Percentiles rank a stretch among this genome's conserved stretches.
These are phyloP conservation scores for Schizothecium vesticola DNA, from an alignment of 495 filamentous ascomycete genomes.

Conservation along the genomic window DNA sequence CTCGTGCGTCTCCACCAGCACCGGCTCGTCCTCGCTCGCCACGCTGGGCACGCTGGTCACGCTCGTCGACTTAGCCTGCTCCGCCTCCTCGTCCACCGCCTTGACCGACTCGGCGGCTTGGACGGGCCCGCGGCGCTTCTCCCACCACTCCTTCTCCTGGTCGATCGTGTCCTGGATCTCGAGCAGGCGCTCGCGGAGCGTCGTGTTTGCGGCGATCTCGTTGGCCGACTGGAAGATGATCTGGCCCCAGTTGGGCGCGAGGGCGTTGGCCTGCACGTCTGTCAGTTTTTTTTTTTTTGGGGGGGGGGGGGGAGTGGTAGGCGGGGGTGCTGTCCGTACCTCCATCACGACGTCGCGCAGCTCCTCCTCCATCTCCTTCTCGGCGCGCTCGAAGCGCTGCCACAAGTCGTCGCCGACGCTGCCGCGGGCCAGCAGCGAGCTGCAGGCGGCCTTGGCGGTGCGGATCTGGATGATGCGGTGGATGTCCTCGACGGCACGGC, in stretches of 20 bases:
- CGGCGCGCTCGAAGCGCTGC: constrained; percentile 83
- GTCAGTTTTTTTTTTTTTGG: constrained; percentile 6
- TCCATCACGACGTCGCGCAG: constrained; percentile 88
- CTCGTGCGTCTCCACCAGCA: constrained; percentile 67
- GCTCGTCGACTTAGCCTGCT: constrained; percentile 16
- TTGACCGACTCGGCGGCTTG: constrained; percentile 70
- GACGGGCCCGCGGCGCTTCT: constrained; percentile 66
- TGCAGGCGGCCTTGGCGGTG: constrained; percentile 76
- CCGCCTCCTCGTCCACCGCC: constrained; percentile 59
- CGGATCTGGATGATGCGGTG: constrained; percentile 79
- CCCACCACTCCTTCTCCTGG: constrained; percentile 85
- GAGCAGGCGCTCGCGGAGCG: constrained; percentile 67
- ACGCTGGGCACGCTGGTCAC: constrained; percentile 14
- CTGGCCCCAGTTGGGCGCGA: constrained; percentile 81
- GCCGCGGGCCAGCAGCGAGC: constrained; percentile 75
- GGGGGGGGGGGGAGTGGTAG: neutral
- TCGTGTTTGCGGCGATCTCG: constrained; percentile 73
- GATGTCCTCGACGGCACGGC: constrained; percentile 88
- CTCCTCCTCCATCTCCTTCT: constrained; percentile 98
- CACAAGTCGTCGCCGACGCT: constrained; percentile 95
- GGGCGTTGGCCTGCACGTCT: constrained; percentile 67
- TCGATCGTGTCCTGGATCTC: constrained; percentile 66
- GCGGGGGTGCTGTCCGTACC: constrained; percentile 43
- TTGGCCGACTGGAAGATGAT: constrained; percentile 90
- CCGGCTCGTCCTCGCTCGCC: constrained; percentile 76